These are phyloP conservation scores for Aspergillus funiculosus DNA, from an alignment of 495 filamentous ascomycete species.

Conservation along the genomic window DNA sequence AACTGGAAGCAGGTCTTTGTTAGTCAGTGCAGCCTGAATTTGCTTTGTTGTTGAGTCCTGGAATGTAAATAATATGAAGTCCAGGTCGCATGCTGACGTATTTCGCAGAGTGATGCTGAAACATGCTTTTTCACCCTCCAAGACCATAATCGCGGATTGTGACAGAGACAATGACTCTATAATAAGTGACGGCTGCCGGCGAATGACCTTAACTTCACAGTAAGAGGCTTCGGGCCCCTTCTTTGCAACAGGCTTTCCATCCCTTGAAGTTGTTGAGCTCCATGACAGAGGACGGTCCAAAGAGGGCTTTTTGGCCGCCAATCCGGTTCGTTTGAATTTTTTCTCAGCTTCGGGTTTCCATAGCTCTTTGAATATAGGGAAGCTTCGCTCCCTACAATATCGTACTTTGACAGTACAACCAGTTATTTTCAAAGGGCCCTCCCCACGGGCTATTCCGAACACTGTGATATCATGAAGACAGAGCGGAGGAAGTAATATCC, in stretches of 20 bases:
- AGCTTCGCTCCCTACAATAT: slow-evolving; percentile 73
- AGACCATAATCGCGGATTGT: slow-evolving; percentile 83
- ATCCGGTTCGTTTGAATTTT: slow-evolving; percentile 70
- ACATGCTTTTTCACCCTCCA: slow-evolving; percentile 74
- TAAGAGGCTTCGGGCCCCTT: slow-evolving; percentile 32
- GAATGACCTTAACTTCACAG: slow-evolving; percentile 62
- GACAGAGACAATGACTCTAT: slow-evolving; percentile 71
- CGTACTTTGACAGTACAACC: slow-evolving; percentile 75
- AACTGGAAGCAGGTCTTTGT: slow-evolving; percentile 65
- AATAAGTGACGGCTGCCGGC: slow-evolving; percentile 66
- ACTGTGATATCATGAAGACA: slow-evolving; percentile 73
- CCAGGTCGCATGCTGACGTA: slow-evolving; percentile 66
- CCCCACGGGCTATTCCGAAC: slow-evolving; percentile 55
- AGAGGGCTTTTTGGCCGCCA: slow-evolving; percentile 52
- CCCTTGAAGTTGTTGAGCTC: slow-evolving; percentile 45
- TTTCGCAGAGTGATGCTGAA: slow-evolving; percentile 82
- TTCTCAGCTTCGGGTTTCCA: slow-evolving; percentile 66
- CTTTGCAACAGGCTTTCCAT: slow-evolving; percentile 34
- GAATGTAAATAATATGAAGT: slow-evolving; percentile 81
- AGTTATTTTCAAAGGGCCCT: slow-evolving; percentile 65
- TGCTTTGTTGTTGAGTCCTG: slow-evolving; percentile 78
- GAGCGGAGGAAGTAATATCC: slow-evolving; percentile 67
- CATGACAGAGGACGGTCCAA: slow-evolving; percentile 51
- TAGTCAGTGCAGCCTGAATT: slow-evolving; percentile 65
- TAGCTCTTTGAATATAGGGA: slow-evolving; percentile 71